Evolutionary conservation across 352 stramenopile genomes (phyloP).

Genomic region (Saprolegnia diclina): DNA sequence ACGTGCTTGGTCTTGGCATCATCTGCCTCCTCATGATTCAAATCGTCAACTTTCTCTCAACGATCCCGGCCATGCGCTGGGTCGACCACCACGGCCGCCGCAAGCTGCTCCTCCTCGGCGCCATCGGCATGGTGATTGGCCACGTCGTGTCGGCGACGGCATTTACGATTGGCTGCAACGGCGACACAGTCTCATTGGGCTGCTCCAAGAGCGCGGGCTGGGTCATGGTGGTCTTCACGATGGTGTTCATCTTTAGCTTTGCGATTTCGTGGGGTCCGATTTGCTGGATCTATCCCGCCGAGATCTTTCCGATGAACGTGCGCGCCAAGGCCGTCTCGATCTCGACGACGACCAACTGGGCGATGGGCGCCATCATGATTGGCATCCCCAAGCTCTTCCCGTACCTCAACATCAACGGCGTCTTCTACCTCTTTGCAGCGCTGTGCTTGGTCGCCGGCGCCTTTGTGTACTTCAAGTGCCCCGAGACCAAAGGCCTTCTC

Average conservation of each 20-base stretch:
- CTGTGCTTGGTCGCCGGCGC: constrained; percentile 36
- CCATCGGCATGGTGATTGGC: constrained; percentile 32
- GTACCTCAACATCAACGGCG: constrained; percentile 31
- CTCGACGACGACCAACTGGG: constrained; percentile 13
- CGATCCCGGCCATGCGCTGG: constrained; percentile 35
- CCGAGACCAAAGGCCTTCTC: constrained; percentile 42
- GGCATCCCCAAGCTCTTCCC: constrained; percentile 30
- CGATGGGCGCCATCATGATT: constrained; percentile 25
- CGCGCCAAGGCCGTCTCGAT: constrained; percentile 17
- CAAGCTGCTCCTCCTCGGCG: constrained; percentile 32
- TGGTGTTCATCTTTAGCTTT: constrained; percentile 40
- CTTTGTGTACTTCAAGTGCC: constrained; percentile 45
- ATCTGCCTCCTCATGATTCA: constrained; percentile 33
- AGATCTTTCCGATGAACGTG: constrained; percentile 16
- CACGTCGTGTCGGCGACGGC: constrained; percentile 32
- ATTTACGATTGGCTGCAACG: constrained; percentile 32
- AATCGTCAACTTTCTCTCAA: constrained; percentile 33
- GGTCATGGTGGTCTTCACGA: constrained; percentile 36
- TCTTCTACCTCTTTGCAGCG: constrained; percentile 35
- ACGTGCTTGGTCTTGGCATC: constrained; percentile 33
- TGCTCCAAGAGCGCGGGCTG: constrained; percentile 31
- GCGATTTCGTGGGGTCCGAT: constrained; percentile 37
- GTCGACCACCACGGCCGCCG: constrained; percentile 35
- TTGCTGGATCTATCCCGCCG: constrained; percentile 33
- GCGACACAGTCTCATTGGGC: constrained; percentile 30